These are phyloP conservation scores for Galerina marginata DNA, from an alignment of 768 basidiomycete genomes.

Conservation along the genomic window DNA sequence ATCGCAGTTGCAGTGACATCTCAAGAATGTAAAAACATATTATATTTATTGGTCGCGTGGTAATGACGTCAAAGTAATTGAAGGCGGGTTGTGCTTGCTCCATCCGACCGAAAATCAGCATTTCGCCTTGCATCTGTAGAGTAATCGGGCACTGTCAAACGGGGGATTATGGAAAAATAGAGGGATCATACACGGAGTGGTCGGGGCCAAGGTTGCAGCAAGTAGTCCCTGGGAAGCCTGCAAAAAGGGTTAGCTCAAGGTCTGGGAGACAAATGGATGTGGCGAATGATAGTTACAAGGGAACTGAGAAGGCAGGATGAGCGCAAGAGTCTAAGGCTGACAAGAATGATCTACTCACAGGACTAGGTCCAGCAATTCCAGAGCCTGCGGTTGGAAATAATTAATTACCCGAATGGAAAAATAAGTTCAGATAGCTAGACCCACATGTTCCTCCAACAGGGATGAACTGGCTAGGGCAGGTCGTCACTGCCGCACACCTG, in stretches of 20 bases:
- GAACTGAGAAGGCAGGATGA: background rate
- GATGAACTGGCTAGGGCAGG: slow-evolving; percentile 21
- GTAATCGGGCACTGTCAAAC: background rate
- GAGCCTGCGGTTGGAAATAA: slow-evolving; percentile 14
- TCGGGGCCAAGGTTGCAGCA: slow-evolving; percentile 31
- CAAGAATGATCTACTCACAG: slow-evolving; percentile 4
- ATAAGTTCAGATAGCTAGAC: background rate
- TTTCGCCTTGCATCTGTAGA: background rate
- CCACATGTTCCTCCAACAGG: slow-evolving; percentile 22
- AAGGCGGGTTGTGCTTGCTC: too few species aligned
- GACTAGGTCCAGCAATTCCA: slow-evolving; percentile 22
- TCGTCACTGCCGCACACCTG: slow-evolving; percentile 17
- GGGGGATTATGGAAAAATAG: background rate
- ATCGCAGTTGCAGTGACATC: too few species aligned
- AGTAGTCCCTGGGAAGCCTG: slow-evolving; percentile 26
- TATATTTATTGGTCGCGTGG: too few species aligned
- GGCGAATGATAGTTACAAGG: slow-evolving; percentile 7
- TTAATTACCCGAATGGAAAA: background rate
- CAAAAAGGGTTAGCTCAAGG: background rate
- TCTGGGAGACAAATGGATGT: background rate
- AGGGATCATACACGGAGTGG: slow-evolving; percentile 18
- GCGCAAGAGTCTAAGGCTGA: too few species aligned
- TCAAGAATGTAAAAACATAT: too few species aligned
- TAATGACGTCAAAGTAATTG: too few species aligned
- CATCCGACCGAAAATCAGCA: background rate